A percentile compares a stretch with the other conserved stretches of the same genome.
phyloP scores from a whole-genome alignment of 1,139 yeast species.

The Kodamaea suecica region DNA sequence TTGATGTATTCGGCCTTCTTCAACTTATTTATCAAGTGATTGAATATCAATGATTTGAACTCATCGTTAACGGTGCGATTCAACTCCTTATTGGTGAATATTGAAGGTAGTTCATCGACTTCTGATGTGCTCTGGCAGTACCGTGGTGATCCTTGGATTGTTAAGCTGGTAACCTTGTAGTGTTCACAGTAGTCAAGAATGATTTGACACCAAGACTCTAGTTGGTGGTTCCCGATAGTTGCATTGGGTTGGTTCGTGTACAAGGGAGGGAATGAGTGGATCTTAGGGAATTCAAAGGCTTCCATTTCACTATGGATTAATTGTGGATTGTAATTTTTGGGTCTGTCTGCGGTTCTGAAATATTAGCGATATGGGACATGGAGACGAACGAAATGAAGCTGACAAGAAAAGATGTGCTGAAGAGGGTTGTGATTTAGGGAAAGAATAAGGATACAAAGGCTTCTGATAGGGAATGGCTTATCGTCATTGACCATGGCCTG shows the following conservation, averaged over 20 bases:
- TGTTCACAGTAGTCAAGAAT: constrained; percentile 56
- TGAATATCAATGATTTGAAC: constrained; percentile 54
- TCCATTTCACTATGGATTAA: constrained; percentile 5
- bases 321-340: neutral
- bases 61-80: constrained; percentile 54
- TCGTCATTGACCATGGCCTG: too few species aligned
- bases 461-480: too few species aligned
- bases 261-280: constrained; percentile 87
- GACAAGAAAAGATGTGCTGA: too few species aligned
- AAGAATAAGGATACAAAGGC: too few species aligned
- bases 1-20: constrained; percentile 52
- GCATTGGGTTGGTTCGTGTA: constrained; percentile 87
- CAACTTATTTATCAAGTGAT: constrained; percentile 52
- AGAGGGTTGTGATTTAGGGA: too few species aligned
- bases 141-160: constrained; percentile 27
- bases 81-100: constrained; percentile 51
- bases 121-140: constrained; percentile 28
- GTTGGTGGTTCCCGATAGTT: constrained; percentile 73
- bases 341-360: too few species aligned
- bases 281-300: constrained; percentile 55
- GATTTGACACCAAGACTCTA: constrained; percentile 45
- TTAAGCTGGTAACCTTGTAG: constrained; percentile 44
- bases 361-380: too few species aligned
- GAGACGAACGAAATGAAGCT: too few species aligned
- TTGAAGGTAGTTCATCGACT: constrained; percentile 23